Percentiles rank a stretch among this genome's conserved stretches.
phyloP scores from a whole-genome alignment of 1,139 yeast species.

The Hemisphaericaspora xylanilytica region DNA sequence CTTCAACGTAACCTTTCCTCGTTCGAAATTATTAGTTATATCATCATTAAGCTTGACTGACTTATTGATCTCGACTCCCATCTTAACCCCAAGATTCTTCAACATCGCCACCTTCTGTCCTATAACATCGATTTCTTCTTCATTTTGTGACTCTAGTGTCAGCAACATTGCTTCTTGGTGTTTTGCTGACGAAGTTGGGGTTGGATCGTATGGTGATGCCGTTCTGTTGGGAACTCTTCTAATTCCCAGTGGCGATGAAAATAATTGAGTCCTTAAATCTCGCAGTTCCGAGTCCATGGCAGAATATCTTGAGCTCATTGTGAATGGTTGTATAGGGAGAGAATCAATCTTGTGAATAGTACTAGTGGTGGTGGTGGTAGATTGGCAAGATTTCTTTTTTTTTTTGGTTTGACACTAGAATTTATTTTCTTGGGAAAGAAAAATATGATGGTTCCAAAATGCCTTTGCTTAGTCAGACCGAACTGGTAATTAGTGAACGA shows the following conservation, averaged over 20 bases:
- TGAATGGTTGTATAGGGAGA: too few relatives aligned
- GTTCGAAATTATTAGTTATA: conserved; percentile 47
- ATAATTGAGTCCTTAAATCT: conserved; percentile 48
- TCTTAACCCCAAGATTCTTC: conserved; percentile 66
- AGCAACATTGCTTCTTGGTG: conserved; percentile 58
- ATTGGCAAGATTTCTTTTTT: background rate
- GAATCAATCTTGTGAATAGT: too few relatives aligned
- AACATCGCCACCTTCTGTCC: conserved; percentile 67
- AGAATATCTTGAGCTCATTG: conserved; percentile 35
- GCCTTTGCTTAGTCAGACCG: too few relatives aligned
- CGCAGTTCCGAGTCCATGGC: conserved; percentile 44
- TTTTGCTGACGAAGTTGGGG: conserved; percentile 33
- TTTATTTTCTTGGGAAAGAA: background rate
- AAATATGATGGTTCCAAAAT: too few relatives aligned
- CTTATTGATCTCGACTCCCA: conserved; percentile 84
- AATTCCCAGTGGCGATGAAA: conserved; percentile 28
- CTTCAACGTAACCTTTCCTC: conserved; percentile 50
- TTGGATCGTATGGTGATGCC: conserved; percentile 51
- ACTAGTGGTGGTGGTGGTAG: background rate
- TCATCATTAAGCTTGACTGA: conserved; percentile 62
- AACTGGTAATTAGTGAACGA: too few relatives aligned
- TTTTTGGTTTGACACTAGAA: too few relatives aligned
- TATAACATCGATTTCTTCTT: conserved; percentile 71
- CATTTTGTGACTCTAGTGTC: conserved; percentile 81
- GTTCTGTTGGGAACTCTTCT: conserved; percentile 37